phyloP scores from a whole-genome alignment of 2,329 filamentous ascomycete species.

The Aphanoascus verrucosus region DNA sequence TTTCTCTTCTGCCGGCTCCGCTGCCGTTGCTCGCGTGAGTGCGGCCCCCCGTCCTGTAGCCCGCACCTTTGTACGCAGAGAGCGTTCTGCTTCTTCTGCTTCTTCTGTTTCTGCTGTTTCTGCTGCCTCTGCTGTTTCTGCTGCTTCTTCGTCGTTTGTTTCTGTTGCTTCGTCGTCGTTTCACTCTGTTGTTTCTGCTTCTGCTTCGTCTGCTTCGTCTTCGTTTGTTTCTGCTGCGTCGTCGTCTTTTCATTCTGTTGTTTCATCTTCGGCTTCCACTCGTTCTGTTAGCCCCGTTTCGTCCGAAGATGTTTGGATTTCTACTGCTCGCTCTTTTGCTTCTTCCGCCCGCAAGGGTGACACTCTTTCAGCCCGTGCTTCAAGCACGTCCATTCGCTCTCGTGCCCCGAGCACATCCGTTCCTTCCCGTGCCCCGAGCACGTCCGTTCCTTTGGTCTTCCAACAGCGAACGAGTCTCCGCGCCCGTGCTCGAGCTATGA shows the following conservation, averaged over 20 bases:
- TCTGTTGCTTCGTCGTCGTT: too few species aligned
- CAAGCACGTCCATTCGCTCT: neutral
- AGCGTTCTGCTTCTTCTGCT: neutral
- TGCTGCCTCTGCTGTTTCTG: neutral
- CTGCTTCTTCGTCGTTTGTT: neutral
- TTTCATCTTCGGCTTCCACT: neutral
- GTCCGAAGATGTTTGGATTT: constrained; percentile 10
- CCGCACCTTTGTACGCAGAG: too few species aligned
- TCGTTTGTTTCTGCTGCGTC: constrained; percentile 5
- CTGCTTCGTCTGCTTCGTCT: too few species aligned
- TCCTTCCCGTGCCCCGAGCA: constrained; percentile 14
- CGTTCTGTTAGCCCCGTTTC: constrained; percentile 1
- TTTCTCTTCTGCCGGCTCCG: neutral
- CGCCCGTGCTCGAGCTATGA: neutral
- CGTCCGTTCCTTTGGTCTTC: constrained; percentile 10
- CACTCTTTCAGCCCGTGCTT: neutral
- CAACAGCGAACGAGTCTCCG: neutral
- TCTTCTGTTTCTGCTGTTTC: neutral
- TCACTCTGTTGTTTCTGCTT: too few species aligned
- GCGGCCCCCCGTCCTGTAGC: too few species aligned
- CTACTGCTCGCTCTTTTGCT: constrained; percentile 10
- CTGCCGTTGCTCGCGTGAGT: neutral
- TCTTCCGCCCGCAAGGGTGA: neutral
- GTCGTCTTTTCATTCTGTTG: constrained; percentile 5
- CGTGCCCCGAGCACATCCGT: neutral